Conservation (phyloP, 2,329 filamentous ascomycete species). For the Pseudogymnoascus sp. region DNA sequence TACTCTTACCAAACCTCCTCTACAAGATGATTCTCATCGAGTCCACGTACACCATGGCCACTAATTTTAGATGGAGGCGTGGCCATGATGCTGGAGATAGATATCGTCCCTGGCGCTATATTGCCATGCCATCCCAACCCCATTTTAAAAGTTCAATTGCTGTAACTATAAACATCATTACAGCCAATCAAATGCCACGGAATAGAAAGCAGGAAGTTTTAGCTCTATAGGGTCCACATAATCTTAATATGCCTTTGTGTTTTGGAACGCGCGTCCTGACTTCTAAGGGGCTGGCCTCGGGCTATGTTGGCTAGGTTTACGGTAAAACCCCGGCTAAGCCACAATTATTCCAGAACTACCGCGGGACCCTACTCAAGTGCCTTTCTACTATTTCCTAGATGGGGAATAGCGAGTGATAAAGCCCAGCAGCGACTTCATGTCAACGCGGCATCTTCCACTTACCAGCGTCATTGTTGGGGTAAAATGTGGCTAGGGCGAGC, state of each 20-base stretch:
- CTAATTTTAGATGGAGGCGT: neutral
- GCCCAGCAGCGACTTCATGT: neutral
- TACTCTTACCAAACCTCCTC: neutral
- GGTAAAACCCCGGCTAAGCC: neutral
- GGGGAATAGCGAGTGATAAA: neutral
- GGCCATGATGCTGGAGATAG: constrained; percentile 2
- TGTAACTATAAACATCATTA: neutral
- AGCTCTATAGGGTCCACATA: neutral
- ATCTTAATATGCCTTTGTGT: neutral
- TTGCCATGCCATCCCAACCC: neutral
- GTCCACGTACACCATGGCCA: neutral
- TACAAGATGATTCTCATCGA: neutral
- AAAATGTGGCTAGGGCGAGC: neutral
- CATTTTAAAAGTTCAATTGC: neutral
- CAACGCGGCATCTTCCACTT: neutral
- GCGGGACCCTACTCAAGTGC: neutral
- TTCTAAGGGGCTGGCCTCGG: neutral
- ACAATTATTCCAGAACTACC: neutral
- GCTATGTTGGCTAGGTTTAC: neutral
- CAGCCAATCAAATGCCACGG: neutral
- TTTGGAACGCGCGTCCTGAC: constrained; percentile 1
- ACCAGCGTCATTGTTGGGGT: neutral
- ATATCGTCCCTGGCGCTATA: constrained; percentile 13
- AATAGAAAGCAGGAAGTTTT: neutral
- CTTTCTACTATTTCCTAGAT: neutral